A percentile compares a stretch with the other conserved stretches of the same genome.
Conservation (phyloP, 2,329 filamentous ascomycete genomes). For the Taxawa tesnikishii region DNA sequence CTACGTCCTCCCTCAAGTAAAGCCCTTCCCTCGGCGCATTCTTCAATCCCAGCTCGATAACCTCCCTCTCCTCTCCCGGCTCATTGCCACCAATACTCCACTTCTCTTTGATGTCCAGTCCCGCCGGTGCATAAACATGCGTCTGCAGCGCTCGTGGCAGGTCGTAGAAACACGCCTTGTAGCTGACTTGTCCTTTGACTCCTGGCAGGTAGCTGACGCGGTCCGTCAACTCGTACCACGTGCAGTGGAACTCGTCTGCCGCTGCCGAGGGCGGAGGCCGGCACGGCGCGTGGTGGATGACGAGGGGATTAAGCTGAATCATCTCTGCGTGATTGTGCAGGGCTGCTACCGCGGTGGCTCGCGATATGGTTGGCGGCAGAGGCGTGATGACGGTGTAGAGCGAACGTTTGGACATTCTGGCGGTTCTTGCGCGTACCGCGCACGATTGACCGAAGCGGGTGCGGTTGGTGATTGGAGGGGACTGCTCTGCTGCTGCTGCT, state of each 20-base stretch:
- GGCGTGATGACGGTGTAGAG: constrained; percentile 70
- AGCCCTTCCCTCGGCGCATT: constrained; percentile 58
- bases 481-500: no score
- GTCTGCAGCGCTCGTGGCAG: constrained; percentile 63
- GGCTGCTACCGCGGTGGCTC: constrained; percentile 59
- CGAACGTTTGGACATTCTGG: constrained; percentile 53
- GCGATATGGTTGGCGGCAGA: constrained; percentile 54
- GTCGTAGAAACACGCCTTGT: constrained; percentile 72
- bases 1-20: constrained; percentile 76
- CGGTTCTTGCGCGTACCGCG: no score
- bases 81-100: constrained; percentile 65
- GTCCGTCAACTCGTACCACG: constrained; percentile 73
- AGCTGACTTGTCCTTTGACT: constrained; percentile 55
- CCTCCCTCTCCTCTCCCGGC: constrained; percentile 55
- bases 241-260: constrained; percentile 57
- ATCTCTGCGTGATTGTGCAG: constrained; percentile 70
- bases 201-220: constrained; percentile 64
- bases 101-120: constrained; percentile 64
- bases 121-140: constrained; percentile 72
- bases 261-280: constrained; percentile 53
- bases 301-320: constrained; percentile 79
- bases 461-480: no score
- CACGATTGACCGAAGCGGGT: no score
- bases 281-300: constrained; percentile 59
- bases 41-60: constrained; percentile 41